Evolutionary conservation across 2,329 filamentous ascomycete genomes (phyloP).

Genomic region (Neonectria neomacrospora): DNA sequence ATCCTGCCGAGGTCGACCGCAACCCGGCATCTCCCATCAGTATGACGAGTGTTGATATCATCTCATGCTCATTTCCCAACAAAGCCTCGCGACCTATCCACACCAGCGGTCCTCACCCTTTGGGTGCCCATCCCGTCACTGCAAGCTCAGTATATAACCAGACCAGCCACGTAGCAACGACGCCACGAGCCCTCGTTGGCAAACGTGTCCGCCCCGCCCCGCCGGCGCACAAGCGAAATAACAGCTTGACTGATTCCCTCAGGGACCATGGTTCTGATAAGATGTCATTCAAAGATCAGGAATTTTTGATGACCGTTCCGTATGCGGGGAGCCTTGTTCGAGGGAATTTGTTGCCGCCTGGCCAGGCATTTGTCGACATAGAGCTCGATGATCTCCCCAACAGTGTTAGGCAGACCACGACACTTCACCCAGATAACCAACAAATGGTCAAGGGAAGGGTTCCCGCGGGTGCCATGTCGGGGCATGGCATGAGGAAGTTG

Average conservation of each 20-base stretch:
- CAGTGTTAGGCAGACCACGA: conserved; percentile 63
- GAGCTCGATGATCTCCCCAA: conserved; percentile 62
- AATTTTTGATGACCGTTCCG: conserved; percentile 70
- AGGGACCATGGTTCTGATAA: conserved; percentile 72
- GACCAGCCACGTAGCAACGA: conserved; percentile 65
- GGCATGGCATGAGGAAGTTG: conserved; percentile 84
- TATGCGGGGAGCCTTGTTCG: conserved; percentile 87
- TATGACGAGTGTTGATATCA: conserved; percentile 67
- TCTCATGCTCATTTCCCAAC: conserved; percentile 72
- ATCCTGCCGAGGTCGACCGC: conserved; percentile 33
- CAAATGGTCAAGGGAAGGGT: conserved; percentile 58
- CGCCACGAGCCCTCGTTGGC: conserved; percentile 66
- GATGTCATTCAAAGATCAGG: conserved; percentile 63
- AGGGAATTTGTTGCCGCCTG: conserved; percentile 85
- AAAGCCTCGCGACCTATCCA: conserved; percentile 58
- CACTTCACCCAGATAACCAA: conserved; percentile 56
- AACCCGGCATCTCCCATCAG: conserved; percentile 63
- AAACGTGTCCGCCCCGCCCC: conserved; percentile 68
- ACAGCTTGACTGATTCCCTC: conserved; percentile 86
- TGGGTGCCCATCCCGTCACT: conserved; percentile 67
- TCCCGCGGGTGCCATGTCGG: conserved; percentile 69
- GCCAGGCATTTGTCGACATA: conserved; percentile 81
- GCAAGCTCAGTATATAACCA: conserved; percentile 60
- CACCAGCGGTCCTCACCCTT: conserved; percentile 53
- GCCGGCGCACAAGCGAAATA: conserved; percentile 79